Percentiles rank a stretch among this genome's conserved stretches.
These are phyloP conservation scores for Sarocladiaceae sp. DNA, from an alignment of 2,329 filamentous ascomycete genomes.

Conservation along the genomic window DNA sequence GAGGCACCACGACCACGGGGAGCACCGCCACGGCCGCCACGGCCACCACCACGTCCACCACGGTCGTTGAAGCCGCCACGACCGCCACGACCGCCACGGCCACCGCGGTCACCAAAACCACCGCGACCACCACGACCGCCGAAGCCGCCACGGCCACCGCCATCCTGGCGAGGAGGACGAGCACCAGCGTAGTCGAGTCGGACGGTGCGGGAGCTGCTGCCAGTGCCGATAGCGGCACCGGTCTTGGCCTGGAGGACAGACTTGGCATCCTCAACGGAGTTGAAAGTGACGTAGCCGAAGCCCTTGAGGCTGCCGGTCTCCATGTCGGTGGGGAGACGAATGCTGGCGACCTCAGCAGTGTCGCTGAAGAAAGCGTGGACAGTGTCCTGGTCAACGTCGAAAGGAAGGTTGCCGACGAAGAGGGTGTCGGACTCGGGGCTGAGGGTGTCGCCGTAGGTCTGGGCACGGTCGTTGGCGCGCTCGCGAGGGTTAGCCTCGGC, in stretches of 20 bases:
- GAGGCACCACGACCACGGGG: constrained; percentile 39
- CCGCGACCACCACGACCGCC: constrained; percentile 45
- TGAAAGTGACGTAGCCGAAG: constrained; percentile 85
- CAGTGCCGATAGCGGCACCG: constrained; percentile 54
- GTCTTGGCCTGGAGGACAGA: constrained; percentile 64
- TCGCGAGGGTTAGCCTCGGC: constrained; percentile 44
- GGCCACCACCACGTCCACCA: constrained; percentile 36
- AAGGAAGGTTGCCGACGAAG: constrained; percentile 87
- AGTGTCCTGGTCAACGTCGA: constrained; percentile 70
- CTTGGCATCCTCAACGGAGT: constrained; percentile 76
- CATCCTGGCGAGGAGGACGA: constrained; percentile 54
- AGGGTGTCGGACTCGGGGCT: constrained; percentile 80
- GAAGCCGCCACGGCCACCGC: constrained; percentile 41
- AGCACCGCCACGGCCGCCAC: constrained; percentile 46
- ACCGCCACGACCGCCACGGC: constrained; percentile 45
- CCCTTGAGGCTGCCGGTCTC: constrained; percentile 83
- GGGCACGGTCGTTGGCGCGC: constrained; percentile 58
- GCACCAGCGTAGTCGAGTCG: constrained; percentile 77
- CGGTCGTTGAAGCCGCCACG: constrained; percentile 42
- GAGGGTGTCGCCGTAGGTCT: constrained; percentile 69
- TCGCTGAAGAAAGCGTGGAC: constrained; percentile 69
- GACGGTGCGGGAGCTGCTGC: constrained; percentile 66
- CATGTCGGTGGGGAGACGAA: constrained; percentile 83
- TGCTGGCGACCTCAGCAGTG: constrained; percentile 64
- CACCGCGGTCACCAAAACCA: constrained; percentile 42